Base-by-base conservation (phyloP, 768 basidiomycete species). In the Astraeus odoratus region DNA sequence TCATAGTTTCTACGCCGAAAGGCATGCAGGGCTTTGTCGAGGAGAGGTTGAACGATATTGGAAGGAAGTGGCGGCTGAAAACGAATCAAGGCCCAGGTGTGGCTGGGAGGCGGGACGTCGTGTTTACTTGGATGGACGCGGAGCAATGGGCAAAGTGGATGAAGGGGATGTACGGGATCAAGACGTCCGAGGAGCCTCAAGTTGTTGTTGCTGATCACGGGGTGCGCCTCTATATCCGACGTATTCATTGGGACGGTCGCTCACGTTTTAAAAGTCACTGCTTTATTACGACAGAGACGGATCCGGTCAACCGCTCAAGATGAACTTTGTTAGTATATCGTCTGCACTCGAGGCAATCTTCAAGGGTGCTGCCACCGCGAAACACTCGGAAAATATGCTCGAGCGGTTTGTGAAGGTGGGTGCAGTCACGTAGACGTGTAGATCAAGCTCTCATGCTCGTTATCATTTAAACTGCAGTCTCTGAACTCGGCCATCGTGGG, bases 91-190 rank as follows among this genome's bases (percentile, higher is more conserved):
- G 66, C 20, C 44, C 50, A 42, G 56, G 54, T 39, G 49, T 49
- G 34, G 60, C 43, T 48, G 66, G 30, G n/a, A 44, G 43, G 33
- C 65, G 74, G 27, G 75, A 80, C 34, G 83, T 95, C 0, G 77
- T 93, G 39, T 96, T 93, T 64, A 75, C 83, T 8, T 92, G 85
- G 83, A 92, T 96, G 78, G 90, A 99, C 57, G 77, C 71, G 2
- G 80, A 78, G 20, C 76, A 73, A 63, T 97, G 95, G 93, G 73
- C 65, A 20, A 81, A 76, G 41, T 97, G 93, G 93, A 69, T 95
- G 67, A 91, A 88, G 72, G 82, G 80, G 54, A 91, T 91, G 81
- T 98, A 97, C 66, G 83, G 83, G 23, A 68, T 92, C 53, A 68
- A 63, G 51, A 46, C 51, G 8, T 51, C 39, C 7, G 43, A 47